Base-by-base conservation (phyloP, 768 basidiomycete genomes). In the Cystofilobasidium ferigula region DNA sequence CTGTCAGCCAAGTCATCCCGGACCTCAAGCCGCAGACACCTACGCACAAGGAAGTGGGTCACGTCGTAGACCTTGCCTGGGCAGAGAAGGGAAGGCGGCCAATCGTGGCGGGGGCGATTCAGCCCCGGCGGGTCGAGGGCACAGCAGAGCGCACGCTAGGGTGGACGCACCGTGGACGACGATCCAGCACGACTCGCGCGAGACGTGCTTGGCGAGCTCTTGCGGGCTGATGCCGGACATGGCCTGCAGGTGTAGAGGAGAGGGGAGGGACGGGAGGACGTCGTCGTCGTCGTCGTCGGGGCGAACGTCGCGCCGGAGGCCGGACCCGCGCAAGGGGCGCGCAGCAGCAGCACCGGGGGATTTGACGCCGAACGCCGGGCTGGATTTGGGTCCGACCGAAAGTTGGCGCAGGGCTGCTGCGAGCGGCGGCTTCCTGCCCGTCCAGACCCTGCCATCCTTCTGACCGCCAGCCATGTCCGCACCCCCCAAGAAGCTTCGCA, bases 11-110 rank as follows among this genome's bases (percentile, higher is more conserved):
- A 24, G 22, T 13, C 24, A 43, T 7, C 9, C 40, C 20, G 13
- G 3, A 61, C 22, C 2, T 16, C 24, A 36, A 63, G 26, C n/a
- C n/a, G n/a, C n/a, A n/a, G n/a, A n/a, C n/a, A n/a, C n/a, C n/a
- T 35, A 54, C 59, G 42, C 7, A 54, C 60, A 6, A 67, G 38
- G 28, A 67, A 67, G 30, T 61, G 53, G 9, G 65, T 67, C 8
- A 67, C 53, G 32, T 67, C 65, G 28, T 61, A 67, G 24, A 53
- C 48, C 30, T 67, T 48, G n/a, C 59, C 65, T 67, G 58, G 1
- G 32, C 1, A 38, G n/a, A 40, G 24, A 20, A 30, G 26, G 57
- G 9, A 22, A 40, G 35, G 2, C 3, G 26, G 22, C 51, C 26
- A 54, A 54, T 54, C 40, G 14, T 3, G 36, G 20, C 45, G 36